Evolutionary conservation across 2,329 filamentous ascomycete genomes (phyloP).

Genomic region (Blastomyces gilchristii): DNA sequence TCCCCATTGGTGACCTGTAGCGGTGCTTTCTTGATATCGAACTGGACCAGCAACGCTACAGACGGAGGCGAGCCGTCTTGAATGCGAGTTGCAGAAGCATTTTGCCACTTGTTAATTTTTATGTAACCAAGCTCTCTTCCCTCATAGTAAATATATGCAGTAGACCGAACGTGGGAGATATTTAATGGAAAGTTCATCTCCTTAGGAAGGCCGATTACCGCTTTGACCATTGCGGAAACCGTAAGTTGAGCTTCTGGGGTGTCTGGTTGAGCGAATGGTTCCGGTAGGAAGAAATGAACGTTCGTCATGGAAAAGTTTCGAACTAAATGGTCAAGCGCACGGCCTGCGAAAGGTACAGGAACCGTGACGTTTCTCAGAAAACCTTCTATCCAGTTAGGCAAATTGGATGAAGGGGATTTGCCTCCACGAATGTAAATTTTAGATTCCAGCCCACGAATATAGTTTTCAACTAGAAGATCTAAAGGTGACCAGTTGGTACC

Average conservation of each 20-base stretch:
- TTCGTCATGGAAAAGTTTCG: conserved; percentile 78
- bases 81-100: conserved; percentile 66
- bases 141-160: conserved; percentile 71
- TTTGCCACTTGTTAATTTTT: conserved; percentile 70
- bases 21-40: conserved; percentile 66
- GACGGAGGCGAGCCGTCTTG: conserved; percentile 48
- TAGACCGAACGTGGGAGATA: conserved; percentile 65
- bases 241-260: conserved; percentile 63
- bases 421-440: conserved; percentile 77
- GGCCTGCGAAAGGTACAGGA: conserved; percentile 73
- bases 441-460: conserved; percentile 68
- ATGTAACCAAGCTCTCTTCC: conserved; percentile 69
- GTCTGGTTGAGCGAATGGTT: conserved; percentile 65
- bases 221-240: conserved; percentile 73
- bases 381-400: conserved; percentile 72
- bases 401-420: conserved; percentile 52
- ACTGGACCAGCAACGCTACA: conserved; percentile 60
- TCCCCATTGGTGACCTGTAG: conserved; percentile 71
- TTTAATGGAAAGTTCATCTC: conserved; percentile 80
- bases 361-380: conserved; percentile 73
- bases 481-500: conserved; percentile 69
- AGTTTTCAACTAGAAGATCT: conserved; percentile 68
- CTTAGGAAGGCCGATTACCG: conserved; percentile 65
- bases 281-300: conserved; percentile 75
- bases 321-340: conserved; percentile 70